These are phyloP conservation scores for Trichocomaceae sp. DNA, from an alignment of 2,329 filamentous ascomycete genomes.

Conservation along the genomic window DNA sequence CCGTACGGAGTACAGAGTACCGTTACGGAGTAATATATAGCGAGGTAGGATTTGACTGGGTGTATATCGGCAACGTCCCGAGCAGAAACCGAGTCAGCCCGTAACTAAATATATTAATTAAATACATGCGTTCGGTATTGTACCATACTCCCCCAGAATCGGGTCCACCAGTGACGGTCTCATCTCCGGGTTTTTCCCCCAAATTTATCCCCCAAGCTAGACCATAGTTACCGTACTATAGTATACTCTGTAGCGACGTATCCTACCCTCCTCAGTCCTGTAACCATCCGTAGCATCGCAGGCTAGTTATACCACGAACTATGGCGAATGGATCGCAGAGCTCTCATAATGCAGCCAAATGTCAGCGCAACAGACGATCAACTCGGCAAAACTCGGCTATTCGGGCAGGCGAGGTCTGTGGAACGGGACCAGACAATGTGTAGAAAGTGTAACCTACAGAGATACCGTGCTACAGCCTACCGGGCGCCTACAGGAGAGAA, in stretches of 20 bases:
- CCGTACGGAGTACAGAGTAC: too few species aligned
- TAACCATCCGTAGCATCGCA: too few species aligned
- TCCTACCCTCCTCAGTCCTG: too few species aligned
- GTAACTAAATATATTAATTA: background rate
- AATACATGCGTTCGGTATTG: background rate
- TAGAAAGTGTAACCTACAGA: background rate
- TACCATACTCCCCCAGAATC: background rate
- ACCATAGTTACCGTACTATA: too few species aligned
- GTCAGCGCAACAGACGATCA: background rate
- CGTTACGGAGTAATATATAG: too few species aligned
- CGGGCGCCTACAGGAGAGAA: background rate
- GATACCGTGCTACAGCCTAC: background rate
- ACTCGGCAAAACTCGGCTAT: background rate
- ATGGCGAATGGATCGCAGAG: too few species aligned
- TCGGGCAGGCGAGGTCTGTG: background rate
- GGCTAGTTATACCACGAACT: too few species aligned
- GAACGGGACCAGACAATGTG: background rate
- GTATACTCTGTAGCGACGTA: too few species aligned
- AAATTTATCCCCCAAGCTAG: background rate
- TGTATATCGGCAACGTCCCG: background rate
- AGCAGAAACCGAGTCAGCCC: background rate
- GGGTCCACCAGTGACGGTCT: background rate
- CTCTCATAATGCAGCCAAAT: too few species aligned
- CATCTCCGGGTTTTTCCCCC: background rate
- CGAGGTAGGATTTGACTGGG: background rate